Evolutionary conservation across 176 grass and related monocot species (phyloP).

Genomic region (Coix lacrymajobi): DNA sequence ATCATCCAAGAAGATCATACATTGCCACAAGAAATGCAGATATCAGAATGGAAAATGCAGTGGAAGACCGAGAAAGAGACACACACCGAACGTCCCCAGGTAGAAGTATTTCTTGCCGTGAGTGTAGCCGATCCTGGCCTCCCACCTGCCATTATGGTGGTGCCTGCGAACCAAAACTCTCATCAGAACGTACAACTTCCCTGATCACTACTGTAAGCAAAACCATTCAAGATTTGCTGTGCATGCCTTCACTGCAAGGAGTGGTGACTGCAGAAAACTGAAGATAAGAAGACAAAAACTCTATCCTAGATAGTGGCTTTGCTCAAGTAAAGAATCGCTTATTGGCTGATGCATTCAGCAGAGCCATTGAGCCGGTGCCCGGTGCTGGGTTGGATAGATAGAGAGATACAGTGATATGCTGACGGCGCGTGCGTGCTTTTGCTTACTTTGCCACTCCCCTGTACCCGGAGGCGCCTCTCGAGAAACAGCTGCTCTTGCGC

Average conservation of each 20-base stretch:
- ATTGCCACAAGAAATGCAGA: background rate
- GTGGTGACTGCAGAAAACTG: background rate
- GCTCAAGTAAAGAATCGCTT: background rate
- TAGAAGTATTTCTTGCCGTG: constrained; percentile 21
- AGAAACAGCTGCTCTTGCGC: constrained; percentile 72
- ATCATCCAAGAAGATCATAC: background rate
- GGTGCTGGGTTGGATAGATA: background rate
- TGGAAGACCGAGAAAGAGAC: background rate
- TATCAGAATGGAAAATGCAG: background rate
- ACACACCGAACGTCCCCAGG: constrained; percentile 36
- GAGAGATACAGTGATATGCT: background rate
- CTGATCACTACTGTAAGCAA: background rate
- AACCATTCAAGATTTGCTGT: background rate
- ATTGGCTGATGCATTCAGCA: background rate
- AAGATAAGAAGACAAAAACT: background rate
- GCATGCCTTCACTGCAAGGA: background rate
- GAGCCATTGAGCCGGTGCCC: background rate
- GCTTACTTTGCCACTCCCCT: constrained; percentile 71
- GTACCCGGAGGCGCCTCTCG: constrained; percentile 74
- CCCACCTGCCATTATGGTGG: constrained; percentile 39
- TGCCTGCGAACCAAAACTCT: constrained; percentile 22
- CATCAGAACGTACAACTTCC: background rate
- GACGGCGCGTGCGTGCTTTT: background rate
- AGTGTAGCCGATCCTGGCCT: constrained; percentile 36
- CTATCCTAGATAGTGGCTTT: background rate